Evolutionary conservation across 345 rosid genomes (phyloP).

Genomic region (Trapa incisa): DNA sequence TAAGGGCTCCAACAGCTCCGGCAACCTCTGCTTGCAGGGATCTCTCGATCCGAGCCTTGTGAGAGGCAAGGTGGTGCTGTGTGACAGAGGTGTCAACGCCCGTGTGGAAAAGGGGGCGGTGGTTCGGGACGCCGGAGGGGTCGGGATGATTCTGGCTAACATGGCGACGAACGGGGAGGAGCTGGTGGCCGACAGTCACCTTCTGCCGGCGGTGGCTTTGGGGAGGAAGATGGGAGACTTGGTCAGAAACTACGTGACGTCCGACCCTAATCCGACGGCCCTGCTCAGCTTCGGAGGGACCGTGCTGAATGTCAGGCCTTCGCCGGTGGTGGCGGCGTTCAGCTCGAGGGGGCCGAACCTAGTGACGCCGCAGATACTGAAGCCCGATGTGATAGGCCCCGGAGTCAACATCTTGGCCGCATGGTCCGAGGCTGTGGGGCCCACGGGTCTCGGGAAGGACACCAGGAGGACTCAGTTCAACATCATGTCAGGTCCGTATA

Average conservation of each 20-base stretch:
- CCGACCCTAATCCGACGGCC: constrained; percentile 39
- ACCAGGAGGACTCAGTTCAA: constrained; percentile 50
- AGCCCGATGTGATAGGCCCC: constrained; percentile 86
- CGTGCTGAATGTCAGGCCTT: constrained; percentile 42
- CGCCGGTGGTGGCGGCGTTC: constrained; percentile 89
- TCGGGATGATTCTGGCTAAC: constrained; percentile 79
- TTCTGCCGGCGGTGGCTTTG: constrained; percentile 62
- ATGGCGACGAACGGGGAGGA: constrained; percentile 54
- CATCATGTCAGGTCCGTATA: constrained; percentile 33
- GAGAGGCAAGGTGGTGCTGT: constrained; percentile 62
- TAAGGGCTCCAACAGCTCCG: constrained; percentile 25
- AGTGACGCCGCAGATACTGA: constrained; percentile 63
- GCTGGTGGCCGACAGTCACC: constrained; percentile 72
- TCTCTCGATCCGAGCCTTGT: constrained; percentile 41
- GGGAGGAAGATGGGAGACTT: constrained; percentile 52
- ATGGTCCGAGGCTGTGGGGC: constrained; percentile 68
- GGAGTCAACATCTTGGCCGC: constrained; percentile 81
- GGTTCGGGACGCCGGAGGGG: constrained; percentile 68
- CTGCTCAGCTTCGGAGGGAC: constrained; percentile 55
- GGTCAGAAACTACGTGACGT: constrained; percentile 37
- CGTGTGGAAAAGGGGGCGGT: constrained; percentile 77
- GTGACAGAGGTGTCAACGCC: constrained; percentile 66
- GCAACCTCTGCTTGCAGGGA: constrained; percentile 58
- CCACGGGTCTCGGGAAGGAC: constrained; percentile 60
- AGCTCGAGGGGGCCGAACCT: constrained; percentile 83